A percentile compares a stretch with the other conserved stretches of the same genome.
Conservation (phyloP, 257 asterid species). For the Sherardia arvensis region DNA sequence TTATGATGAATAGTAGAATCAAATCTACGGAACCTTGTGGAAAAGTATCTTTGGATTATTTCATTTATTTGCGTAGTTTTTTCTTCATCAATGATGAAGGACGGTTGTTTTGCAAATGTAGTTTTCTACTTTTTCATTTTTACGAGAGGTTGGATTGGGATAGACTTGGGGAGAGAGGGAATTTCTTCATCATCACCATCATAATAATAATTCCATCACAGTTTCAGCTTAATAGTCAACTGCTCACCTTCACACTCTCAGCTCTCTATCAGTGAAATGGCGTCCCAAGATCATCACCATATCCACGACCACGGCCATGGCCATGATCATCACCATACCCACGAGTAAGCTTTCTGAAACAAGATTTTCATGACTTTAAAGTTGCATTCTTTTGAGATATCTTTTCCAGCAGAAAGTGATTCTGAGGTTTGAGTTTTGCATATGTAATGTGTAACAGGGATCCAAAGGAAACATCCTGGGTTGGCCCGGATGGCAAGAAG, state of each 20-base stretch:
- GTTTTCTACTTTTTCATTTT: too few relatives aligned
- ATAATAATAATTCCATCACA: not conserved
- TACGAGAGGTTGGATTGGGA: too few relatives aligned
- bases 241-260: not conserved
- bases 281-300: slow-evolving; percentile 30
- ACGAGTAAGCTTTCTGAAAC: slow-evolving; percentile 23
- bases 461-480: slow-evolving; percentile 37
- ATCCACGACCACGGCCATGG: slow-evolving; percentile 12
- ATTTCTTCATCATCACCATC: too few relatives aligned
- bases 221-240: not conserved
- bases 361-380: not conserved
- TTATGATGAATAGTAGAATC: too few relatives aligned
- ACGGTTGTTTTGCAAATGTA: too few relatives aligned
- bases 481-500: slow-evolving; percentile 70
- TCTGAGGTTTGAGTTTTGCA: not conserved
- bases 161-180: too few relatives aligned
- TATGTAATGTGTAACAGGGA: slow-evolving; percentile 37
- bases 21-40: too few relatives aligned
- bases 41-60: too few relatives aligned
- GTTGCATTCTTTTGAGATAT: not conserved
- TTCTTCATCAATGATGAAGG: too few relatives aligned
- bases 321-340: slow-evolving; percentile 18
- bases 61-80: too few relatives aligned
- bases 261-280: slow-evolving; percentile 27
- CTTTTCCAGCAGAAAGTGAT: not conserved